phyloP scores from a whole-genome alignment of 2,329 filamentous ascomycete genomes.

The Botrytis cinerea region DNA sequence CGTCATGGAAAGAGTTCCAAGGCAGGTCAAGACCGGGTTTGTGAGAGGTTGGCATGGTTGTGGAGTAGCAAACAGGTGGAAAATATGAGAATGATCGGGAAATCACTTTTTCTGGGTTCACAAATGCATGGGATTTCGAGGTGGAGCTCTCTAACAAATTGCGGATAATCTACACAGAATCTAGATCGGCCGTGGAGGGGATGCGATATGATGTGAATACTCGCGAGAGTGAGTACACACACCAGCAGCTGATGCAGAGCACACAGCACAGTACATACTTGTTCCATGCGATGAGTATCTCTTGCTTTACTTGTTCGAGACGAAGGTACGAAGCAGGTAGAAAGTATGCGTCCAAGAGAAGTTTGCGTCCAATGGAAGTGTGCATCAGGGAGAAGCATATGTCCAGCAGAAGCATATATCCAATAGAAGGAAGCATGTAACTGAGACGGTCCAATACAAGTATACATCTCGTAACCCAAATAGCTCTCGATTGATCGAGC shows the following conservation, averaged over 20 bases:
- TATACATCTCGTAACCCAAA: not conserved
- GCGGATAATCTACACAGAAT: not conserved
- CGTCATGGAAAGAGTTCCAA: slow-evolving; percentile 20
- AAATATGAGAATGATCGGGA: not conserved
- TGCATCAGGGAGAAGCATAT: too few species aligned
- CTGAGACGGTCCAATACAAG: not conserved
- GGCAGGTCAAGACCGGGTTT: not conserved
- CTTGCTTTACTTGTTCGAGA: not conserved
- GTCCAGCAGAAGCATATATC: not conserved
- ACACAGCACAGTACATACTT: too few species aligned
- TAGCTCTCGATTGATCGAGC: not conserved
- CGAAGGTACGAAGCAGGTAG: not conserved
- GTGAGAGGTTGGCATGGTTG: not conserved
- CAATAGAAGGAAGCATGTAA: not conserved
- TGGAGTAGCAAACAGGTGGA: not conserved
- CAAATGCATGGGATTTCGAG: not conserved
- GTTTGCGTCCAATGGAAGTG: too few species aligned
- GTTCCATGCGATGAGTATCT: too few species aligned
- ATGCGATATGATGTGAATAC: not conserved
- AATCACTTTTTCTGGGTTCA: not conserved
- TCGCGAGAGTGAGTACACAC: not conserved
- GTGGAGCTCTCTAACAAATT: not conserved
- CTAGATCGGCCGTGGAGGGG: not conserved
- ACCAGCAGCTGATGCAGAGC: not conserved
- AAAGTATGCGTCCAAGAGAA: too few species aligned